phyloP scores from a whole-genome alignment of 2,329 filamentous ascomycete genomes.

The Pleoardoris graminearum region DNA sequence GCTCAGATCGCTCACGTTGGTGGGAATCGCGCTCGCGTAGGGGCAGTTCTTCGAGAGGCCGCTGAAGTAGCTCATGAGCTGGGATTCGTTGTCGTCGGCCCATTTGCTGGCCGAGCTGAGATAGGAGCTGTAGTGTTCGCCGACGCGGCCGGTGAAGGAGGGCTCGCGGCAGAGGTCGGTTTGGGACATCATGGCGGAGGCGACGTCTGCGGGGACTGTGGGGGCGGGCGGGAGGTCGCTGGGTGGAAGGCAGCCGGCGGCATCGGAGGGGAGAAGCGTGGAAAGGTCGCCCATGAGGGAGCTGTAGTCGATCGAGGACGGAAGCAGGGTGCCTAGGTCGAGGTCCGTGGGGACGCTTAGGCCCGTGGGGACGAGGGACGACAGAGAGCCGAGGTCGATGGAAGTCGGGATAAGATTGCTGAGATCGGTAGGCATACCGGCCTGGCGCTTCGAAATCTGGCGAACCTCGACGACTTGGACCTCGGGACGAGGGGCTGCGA shows the following conservation, averaged over 20 bases:
- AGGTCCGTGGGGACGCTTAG: neutral
- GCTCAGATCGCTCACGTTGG: neutral
- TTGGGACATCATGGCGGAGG: slow-evolving; percentile 3
- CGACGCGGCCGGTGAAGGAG: slow-evolving; percentile 7
- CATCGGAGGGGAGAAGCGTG: neutral
- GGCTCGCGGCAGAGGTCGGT: slow-evolving; percentile 7
- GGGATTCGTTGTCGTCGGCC: neutral
- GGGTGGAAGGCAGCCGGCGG: neutral
- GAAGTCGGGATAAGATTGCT: neutral
- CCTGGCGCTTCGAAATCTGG: slow-evolving; percentile 6
- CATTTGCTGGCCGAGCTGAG: slow-evolving; percentile 2
- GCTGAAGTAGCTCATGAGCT: slow-evolving; percentile 4
- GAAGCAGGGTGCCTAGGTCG: neutral
- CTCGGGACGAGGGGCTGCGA: slow-evolving; percentile 7
- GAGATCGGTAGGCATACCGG: neutral
- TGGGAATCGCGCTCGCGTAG: neutral
- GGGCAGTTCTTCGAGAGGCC: slow-evolving; percentile 7
- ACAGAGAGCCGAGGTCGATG: no score
- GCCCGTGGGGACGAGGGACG: no score
- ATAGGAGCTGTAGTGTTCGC: slow-evolving; percentile 8
- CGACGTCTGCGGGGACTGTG: slow-evolving; percentile 4
- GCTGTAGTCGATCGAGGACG: neutral
- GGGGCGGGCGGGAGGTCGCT: neutral
- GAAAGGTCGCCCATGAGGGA: neutral
- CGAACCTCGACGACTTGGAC: slow-evolving; percentile 13